phyloP scores from a whole-genome alignment of 2,329 filamentous ascomycete genomes.

The Lachnellula cervina region DNA sequence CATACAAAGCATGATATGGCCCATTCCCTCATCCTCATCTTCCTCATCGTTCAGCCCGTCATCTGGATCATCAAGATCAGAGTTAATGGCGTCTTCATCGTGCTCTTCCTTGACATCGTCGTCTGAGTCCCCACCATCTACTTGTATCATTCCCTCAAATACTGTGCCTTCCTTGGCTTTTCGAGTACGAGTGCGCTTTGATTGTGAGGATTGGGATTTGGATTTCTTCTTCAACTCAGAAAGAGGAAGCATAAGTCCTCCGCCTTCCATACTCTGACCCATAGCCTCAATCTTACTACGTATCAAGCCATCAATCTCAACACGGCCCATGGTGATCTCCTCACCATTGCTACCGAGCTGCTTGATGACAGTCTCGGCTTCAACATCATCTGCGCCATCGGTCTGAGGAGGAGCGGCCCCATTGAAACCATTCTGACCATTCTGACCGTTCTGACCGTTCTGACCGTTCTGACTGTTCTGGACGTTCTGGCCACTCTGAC shows the following conservation, averaged over 20 bases:
- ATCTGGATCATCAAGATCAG: slow-evolving; percentile 91
- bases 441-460: background rate
- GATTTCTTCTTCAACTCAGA: slow-evolving; percentile 26
- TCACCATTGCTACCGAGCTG: slow-evolving; percentile 50
- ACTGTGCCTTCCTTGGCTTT: slow-evolving; percentile 18
- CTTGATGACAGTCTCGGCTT: slow-evolving; percentile 53
- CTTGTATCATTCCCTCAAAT: slow-evolving; percentile 36
- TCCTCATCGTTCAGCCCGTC: slow-evolving; percentile 80
- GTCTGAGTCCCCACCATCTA: slow-evolving; percentile 53
- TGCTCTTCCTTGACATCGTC: slow-evolving; percentile 53
- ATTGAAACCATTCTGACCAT: slow-evolving; percentile 26
- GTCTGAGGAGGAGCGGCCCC: slow-evolving; percentile 50
- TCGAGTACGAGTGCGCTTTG: slow-evolving; percentile 23
- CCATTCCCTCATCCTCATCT: slow-evolving; percentile 77
- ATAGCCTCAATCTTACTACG: slow-evolving; percentile 62
- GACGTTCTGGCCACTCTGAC: slow-evolving; percentile 33
- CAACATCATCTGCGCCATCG: slow-evolving; percentile 64
- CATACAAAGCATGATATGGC: slow-evolving; percentile 95
- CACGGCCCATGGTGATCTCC: slow-evolving; percentile 50
- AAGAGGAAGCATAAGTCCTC: slow-evolving; percentile 69
- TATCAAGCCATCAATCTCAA: slow-evolving; percentile 65
- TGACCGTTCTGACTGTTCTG: slow-evolving; percentile 24
- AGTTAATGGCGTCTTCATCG: slow-evolving; percentile 97
- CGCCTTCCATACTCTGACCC: slow-evolving; percentile 67
- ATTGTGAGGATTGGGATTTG: slow-evolving; percentile 34